These are phyloP conservation scores for Phytophthora macrochlamydospora DNA, from an alignment of 352 stramenopile species.

Conservation along the genomic window DNA sequence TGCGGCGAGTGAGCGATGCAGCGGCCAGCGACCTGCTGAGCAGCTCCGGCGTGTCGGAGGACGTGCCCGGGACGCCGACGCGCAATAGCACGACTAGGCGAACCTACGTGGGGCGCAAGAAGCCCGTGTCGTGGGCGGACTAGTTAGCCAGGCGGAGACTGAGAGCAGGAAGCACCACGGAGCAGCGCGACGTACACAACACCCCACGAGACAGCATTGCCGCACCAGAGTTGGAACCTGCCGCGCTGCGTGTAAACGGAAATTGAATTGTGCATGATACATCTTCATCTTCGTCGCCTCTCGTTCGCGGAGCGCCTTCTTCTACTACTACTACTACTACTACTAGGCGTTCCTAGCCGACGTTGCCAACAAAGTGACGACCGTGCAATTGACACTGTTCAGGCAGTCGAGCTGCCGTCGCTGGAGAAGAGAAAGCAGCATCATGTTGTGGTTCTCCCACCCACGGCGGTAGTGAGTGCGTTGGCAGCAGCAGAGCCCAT, in stretches of 20 bases:
- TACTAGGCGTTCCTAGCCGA: too few species aligned
- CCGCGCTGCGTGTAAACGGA: conserved; percentile 24
- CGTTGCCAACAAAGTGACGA: too few species aligned
- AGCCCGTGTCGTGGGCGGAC: conserved; percentile 74
- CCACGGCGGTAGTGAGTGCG: conserved; percentile 14
- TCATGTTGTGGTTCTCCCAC: conserved; percentile 28
- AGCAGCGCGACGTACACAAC: conserved; percentile 16
- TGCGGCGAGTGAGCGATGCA: conserved; percentile 38
- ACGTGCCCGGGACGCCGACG: conserved; percentile 1
- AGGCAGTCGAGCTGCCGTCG: conserved; percentile 50
- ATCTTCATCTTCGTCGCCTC: too few species aligned
- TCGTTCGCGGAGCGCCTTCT: too few species aligned
- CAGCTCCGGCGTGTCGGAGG: conserved; percentile 41
- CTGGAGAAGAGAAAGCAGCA: conserved; percentile 42
- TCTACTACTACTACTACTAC: too few species aligned
- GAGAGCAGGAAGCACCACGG: conserved; percentile 1
- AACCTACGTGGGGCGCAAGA: conserved; percentile 81
- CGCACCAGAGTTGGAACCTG: conserved; percentile 14
- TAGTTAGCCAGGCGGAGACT: conserved; percentile 32
- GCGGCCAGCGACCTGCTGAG: conserved; percentile 37
- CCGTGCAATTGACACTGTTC: too few species aligned
- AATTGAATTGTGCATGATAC: conserved; percentile 25
- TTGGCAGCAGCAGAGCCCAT: conserved; percentile 7
- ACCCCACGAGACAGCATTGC: conserved; percentile 1
- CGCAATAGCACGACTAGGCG: conserved; percentile 33